These are phyloP conservation scores for Astrephomene gubernaculifera DNA, from an alignment of 139 green algal species.

Conservation along the genomic window DNA sequence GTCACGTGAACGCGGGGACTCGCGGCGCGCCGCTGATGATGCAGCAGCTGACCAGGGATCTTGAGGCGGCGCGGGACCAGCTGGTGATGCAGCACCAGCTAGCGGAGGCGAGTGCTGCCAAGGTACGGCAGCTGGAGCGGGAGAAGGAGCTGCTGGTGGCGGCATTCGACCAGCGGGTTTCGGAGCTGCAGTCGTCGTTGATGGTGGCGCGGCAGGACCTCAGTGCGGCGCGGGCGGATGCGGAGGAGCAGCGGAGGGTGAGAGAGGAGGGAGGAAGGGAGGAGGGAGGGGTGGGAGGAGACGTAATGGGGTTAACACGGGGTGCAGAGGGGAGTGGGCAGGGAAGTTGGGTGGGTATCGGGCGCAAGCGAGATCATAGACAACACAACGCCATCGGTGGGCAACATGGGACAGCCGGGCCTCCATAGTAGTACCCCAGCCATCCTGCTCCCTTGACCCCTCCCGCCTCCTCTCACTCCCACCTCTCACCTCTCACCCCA, in stretches of 20 bases:
- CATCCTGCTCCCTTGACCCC: no score
- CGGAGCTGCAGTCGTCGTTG: constrained; percentile 43
- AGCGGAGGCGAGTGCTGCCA: constrained; percentile 58
- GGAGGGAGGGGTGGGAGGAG: no score
- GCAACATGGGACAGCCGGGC: no score
- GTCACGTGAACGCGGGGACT: constrained; percentile 53
- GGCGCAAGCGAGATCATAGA: no score
- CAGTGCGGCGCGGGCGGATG: not conserved
- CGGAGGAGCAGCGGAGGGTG: constrained; percentile 22
- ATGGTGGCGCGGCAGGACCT: constrained; percentile 29
- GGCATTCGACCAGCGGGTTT: constrained; percentile 50
- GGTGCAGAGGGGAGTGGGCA: no score
- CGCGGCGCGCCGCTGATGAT: constrained; percentile 51
- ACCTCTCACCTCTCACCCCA: not conserved
- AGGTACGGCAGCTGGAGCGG: constrained; percentile 66
- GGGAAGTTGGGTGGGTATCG: no score
- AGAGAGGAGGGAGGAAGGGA: not conserved
- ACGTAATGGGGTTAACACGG: no score
- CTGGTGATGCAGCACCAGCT: constrained; percentile 62
- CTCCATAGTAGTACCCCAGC: no score
- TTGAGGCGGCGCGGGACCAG: constrained; percentile 63
- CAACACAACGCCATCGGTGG: no score
- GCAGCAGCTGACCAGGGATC: constrained; percentile 55
- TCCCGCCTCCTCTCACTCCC: no score
- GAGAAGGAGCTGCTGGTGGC: constrained; percentile 64